A percentile compares a stretch with the other conserved stretches of the same genome.
These are phyloP conservation scores for Avicennia marina DNA, from an alignment of 257 asterid genomes.

Conservation along the genomic window DNA sequence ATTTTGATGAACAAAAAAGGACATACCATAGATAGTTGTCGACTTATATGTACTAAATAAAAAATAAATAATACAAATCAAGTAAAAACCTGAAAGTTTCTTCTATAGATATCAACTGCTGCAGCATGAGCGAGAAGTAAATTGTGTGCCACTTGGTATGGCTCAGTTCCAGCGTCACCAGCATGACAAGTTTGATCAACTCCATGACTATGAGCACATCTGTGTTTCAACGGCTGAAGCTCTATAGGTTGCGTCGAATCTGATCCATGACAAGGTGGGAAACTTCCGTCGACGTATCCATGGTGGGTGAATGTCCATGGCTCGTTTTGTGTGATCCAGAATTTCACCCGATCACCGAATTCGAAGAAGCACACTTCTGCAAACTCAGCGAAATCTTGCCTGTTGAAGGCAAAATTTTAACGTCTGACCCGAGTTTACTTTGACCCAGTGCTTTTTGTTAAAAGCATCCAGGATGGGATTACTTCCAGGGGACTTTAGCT, in stretches of 20 bases:
- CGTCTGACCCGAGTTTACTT: too few relatives aligned
- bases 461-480: too few relatives aligned
- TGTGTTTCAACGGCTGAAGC: too few relatives aligned
- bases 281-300: conserved; percentile 18
- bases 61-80: too few relatives aligned
- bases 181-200: background rate
- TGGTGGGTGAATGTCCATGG: conserved; percentile 18
- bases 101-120: conserved; percentile 1
- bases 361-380: conserved; percentile 40
- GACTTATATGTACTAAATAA: too few relatives aligned
- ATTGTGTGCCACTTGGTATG: conserved; percentile 29
- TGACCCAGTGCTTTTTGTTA: too few relatives aligned
- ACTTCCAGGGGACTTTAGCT: too few relatives aligned
- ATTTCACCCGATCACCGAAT: conserved; percentile 41
- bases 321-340: conserved; percentile 43
- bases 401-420: too few relatives aligned
- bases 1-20: too few relatives aligned
- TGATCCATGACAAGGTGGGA: conserved; percentile 34
- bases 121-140: conserved; percentile 3
- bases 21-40: too few relatives aligned
- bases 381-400: conserved; percentile 33
- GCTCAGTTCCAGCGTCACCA: conserved; percentile 33
- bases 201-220: background rate
- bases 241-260: background rate
- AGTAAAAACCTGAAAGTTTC: too few relatives aligned